A percentile compares a stretch with the other conserved stretches of the same genome.
Conservation (phyloP, 1,284 basidiomycete genomes). For the Naganishia sp. region DNA sequence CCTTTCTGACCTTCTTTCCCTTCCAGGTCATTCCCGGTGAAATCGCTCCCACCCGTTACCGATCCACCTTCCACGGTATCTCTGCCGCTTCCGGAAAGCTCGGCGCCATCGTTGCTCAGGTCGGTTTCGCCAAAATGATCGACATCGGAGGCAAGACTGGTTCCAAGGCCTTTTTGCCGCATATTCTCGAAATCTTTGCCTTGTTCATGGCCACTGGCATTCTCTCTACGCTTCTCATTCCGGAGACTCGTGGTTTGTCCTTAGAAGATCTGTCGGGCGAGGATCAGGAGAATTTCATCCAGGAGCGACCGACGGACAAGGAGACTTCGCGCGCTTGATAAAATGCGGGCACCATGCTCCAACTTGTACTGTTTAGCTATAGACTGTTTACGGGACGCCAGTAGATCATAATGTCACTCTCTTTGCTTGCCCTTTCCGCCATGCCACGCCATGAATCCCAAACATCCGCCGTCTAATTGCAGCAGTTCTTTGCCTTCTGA, state of each 20-base stretch:
- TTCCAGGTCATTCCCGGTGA: constrained; percentile 69
- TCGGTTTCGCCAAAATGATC: constrained; percentile 70
- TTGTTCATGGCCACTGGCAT: constrained; percentile 54
- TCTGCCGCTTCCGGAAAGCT: constrained; percentile 79
- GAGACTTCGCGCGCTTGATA: too few relatives aligned
- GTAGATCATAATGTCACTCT: too few relatives aligned
- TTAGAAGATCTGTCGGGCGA: constrained; percentile 72
- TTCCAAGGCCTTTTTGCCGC: constrained; percentile 58
- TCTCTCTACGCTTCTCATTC: constrained; percentile 70
- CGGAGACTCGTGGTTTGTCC: constrained; percentile 69
- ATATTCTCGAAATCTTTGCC: constrained; percentile 54
- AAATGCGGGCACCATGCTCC: too few relatives aligned
- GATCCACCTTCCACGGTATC: constrained; percentile 81
- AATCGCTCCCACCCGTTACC: constrained; percentile 81
- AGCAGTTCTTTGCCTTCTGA: too few relatives aligned
- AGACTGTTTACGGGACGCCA: too few relatives aligned
- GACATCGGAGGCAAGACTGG: constrained; percentile 64
- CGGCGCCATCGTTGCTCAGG: constrained; percentile 78
- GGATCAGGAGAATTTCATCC: constrained; percentile 65
- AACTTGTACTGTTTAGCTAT: too few relatives aligned
- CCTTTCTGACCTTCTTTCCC: background rate
- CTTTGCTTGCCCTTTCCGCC: too few relatives aligned
- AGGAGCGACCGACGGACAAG: constrained; percentile 1
- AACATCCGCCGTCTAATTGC: too few relatives aligned
- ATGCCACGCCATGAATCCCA: too few relatives aligned